These are phyloP conservation scores for Suhomyces canberraensis DNA, from an alignment of 805 yeast genomes.

Conservation along the genomic window DNA sequence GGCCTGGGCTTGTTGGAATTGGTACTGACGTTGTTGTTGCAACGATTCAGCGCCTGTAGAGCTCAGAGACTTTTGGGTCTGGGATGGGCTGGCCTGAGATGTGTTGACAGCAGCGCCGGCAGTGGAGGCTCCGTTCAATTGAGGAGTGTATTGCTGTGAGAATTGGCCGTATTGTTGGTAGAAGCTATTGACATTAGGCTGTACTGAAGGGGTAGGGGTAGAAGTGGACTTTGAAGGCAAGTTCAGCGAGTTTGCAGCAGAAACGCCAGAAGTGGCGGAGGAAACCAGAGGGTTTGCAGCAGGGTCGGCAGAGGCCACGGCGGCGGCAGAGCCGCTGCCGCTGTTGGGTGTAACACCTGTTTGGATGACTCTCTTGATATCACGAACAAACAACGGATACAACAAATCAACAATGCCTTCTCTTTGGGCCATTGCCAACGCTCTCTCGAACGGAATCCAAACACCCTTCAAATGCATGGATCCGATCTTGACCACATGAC, in stretches of 20 bases:
- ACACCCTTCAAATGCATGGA: conserved; percentile 87
- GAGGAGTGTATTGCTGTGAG: conserved; percentile 5
- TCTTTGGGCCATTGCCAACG: conserved; percentile 74
- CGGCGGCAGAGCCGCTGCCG: conserved; percentile 12
- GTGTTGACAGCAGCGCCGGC: neutral
- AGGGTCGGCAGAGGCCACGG: conserved; percentile 13
- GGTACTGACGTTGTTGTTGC: conserved; percentile 8
- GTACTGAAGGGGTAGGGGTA: conserved; percentile 4
- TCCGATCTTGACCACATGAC: conserved; percentile 83
- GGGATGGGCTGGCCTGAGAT: conserved; percentile 2
- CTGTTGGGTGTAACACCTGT: conserved; percentile 41
- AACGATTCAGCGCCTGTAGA: conserved; percentile 1
- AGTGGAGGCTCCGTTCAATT: conserved; percentile 4
- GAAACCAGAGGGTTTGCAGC: conserved; percentile 7
- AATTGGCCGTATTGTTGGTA: conserved; percentile 13
- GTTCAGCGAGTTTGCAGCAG: neutral
- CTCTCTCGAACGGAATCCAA: conserved; percentile 86
- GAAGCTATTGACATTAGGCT: conserved; percentile 8
- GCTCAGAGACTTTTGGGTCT: neutral
- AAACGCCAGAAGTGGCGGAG: conserved; percentile 11
- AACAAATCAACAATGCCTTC: conserved; percentile 52
- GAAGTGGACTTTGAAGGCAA: conserved; percentile 4
- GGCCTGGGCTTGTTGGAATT: conserved; percentile 4
- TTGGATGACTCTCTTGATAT: conserved; percentile 57
- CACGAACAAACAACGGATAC: conserved; percentile 49